Conservation (phyloP, 2,329 filamentous ascomycete genomes). For the Knoxdaviesia capensis region DNA sequence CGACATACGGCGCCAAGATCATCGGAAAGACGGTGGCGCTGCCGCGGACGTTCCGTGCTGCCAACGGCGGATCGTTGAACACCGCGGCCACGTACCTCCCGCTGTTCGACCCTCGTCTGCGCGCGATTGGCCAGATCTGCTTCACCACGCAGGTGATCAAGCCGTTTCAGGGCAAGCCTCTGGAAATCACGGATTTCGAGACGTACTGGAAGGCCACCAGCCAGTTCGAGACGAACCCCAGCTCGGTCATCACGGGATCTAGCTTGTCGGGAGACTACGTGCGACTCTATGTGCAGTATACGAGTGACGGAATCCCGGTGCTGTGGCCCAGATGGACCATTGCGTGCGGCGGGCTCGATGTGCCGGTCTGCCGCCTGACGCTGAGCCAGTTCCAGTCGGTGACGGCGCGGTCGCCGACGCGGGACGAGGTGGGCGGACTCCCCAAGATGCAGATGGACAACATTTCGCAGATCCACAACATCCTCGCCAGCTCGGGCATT, state of each 20-base stretch:
- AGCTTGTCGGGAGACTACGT: slow-evolving; percentile 94
- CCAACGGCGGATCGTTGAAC: slow-evolving; percentile 41
- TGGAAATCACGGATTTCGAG: slow-evolving; percentile 95
- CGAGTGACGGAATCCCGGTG: slow-evolving; percentile 69
- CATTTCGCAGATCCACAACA: slow-evolving; percentile 47
- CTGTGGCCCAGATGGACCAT: slow-evolving; percentile 76
- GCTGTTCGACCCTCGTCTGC: slow-evolving; percentile 76
- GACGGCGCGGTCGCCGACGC: slow-evolving; percentile 21
- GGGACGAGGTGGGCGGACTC: slow-evolving; percentile 21
- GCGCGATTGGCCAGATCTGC: slow-evolving; percentile 80
- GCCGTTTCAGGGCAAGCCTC: slow-evolving; percentile 74
- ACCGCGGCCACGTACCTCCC: slow-evolving; percentile 61
- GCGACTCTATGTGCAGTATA: slow-evolving; percentile 78
- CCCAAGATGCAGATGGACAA: slow-evolving; percentile 25
- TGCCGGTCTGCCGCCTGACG: slow-evolving; percentile 63
- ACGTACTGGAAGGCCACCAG: slow-evolving; percentile 99
- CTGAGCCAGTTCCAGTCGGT: slow-evolving; percentile 48
- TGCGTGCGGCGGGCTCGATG: slow-evolving; percentile 52
- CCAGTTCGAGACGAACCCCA: slow-evolving; percentile 58
- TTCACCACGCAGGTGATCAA: slow-evolving; percentile 96
- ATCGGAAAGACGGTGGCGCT: slow-evolving; percentile 91
- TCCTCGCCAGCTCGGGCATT: slow-evolving; percentile 58
- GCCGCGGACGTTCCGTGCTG: slow-evolving; percentile 64
- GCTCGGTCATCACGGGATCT: slow-evolving; percentile 78
- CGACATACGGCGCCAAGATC: slow-evolving; percentile 90